Evolutionary conservation across 495 filamentous ascomycete species (phyloP).

Genomic region (Diplogelasinospora grovesii): DNA sequence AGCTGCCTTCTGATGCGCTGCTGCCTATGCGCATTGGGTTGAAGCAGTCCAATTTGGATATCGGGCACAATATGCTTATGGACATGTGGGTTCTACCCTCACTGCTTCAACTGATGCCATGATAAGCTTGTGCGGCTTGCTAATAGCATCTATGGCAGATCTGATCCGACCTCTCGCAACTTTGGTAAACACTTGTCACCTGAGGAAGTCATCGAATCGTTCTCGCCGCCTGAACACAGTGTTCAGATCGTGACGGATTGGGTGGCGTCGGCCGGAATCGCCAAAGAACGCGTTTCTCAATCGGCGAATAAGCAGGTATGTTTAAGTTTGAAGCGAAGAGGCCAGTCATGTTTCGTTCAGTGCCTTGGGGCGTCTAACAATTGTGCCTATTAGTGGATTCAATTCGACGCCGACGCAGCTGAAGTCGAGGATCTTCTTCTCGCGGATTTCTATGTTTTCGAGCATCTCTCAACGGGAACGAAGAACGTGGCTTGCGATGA

Average conservation of each 20-base stretch:
- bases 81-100: constrained; percentile 10
- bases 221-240: constrained; percentile 38
- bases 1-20: constrained; percentile 9
- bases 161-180: constrained; percentile 52
- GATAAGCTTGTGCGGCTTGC: too few relatives aligned
- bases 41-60: constrained; percentile 18
- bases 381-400: too few relatives aligned
- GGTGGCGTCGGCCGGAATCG: constrained; percentile 45
- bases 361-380: too few relatives aligned
- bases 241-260: constrained; percentile 41
- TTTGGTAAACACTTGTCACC: constrained; percentile 48
- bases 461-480: constrained; percentile 27
- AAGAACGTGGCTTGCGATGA: constrained; percentile 17
- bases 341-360: constrained; percentile 1
- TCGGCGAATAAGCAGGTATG: constrained; percentile 20
- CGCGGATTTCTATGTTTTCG: constrained; percentile 49
- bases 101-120: too few relatives aligned
- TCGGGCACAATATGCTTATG: constrained; percentile 20
- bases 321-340: constrained; percentile 1
- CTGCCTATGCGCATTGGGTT: constrained; percentile 25
- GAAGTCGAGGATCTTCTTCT: constrained; percentile 49
- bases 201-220: constrained; percentile 45
- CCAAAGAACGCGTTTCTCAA: constrained; percentile 14
- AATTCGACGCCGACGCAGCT: constrained; percentile 46
- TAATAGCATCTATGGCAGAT: constrained; percentile 68